Conservation (phyloP, 768 basidiomycete species). For the Trametes coccinea region DNA sequence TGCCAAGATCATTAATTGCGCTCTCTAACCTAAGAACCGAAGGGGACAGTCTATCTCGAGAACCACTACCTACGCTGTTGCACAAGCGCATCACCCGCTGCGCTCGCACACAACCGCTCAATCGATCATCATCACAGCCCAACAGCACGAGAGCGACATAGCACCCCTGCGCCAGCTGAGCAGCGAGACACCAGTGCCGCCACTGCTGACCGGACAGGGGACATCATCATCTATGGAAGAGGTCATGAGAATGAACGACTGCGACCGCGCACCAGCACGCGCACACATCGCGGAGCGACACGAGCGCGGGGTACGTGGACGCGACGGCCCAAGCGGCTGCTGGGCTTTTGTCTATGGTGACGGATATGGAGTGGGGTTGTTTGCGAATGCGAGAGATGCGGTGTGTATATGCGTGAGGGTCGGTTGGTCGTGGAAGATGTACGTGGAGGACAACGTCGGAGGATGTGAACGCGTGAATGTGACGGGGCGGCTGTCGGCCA, state of each 20-base stretch:
- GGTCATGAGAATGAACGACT: background rate
- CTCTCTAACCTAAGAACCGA: constrained; percentile 15
- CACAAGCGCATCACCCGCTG: constrained; percentile 1
- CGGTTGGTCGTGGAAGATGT: background rate
- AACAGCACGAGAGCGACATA: no score
- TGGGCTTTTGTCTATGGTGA: background rate
- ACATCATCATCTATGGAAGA: background rate
- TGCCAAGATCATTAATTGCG: constrained; percentile 13
- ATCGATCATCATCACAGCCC: background rate
- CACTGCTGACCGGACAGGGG: background rate
- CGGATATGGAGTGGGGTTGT: background rate
- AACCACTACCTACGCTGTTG: background rate
- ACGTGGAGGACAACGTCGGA: background rate
- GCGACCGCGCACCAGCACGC: no score
- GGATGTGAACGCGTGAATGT: background rate
- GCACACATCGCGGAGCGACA: background rate
- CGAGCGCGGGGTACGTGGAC: background rate
- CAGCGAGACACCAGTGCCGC: no score
- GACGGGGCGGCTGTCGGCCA: no score
- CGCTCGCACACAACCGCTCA: background rate
- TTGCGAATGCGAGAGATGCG: background rate
- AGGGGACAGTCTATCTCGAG: constrained; percentile 2
- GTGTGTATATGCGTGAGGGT: constrained; percentile 2
- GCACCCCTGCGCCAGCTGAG: no score
- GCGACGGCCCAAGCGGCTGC: background rate